Percentiles rank a stretch among this genome's conserved stretches.
phyloP scores from a whole-genome alignment of 208 protist species.

The Angomonas ambiguus region DNA sequence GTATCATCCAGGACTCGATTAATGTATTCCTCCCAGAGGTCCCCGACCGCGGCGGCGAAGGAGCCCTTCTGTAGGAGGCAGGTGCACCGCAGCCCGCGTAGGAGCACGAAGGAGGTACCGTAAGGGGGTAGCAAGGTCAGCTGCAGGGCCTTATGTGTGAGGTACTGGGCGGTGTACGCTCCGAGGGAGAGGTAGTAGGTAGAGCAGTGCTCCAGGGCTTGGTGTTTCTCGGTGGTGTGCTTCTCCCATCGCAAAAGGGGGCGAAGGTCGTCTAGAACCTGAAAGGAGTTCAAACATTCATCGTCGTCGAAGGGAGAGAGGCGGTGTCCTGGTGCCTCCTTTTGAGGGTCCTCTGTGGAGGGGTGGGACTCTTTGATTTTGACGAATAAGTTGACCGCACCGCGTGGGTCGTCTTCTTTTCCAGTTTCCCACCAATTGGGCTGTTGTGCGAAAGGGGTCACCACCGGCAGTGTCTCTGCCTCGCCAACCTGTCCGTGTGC shows the following conservation, averaged over 20 bases:
- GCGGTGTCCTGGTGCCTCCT: too few species aligned
- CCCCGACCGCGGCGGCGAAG: slow-evolving; percentile 40
- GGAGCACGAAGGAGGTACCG: slow-evolving; percentile 53
- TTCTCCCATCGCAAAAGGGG: not conserved
- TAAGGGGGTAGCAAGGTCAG: slow-evolving; percentile 67
- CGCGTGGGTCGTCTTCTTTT: too few species aligned
- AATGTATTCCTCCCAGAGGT: slow-evolving; percentile 33
- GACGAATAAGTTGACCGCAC: too few species aligned
- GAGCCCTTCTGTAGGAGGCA: slow-evolving; percentile 60
- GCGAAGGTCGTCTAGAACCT: slow-evolving; percentile 9
- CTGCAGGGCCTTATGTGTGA: slow-evolving; percentile 83
- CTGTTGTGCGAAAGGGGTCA: not conserved
- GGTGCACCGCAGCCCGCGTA: slow-evolving; percentile 53
- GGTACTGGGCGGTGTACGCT: slow-evolving; percentile 42
- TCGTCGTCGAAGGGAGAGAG: too few species aligned
- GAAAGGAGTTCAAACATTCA: not conserved
- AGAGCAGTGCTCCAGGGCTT: slow-evolving; percentile 40
- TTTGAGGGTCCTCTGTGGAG: too few species aligned
- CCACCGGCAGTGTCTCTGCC: not conserved
- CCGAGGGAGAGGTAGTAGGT: slow-evolving; percentile 58
- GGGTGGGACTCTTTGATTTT: too few species aligned
- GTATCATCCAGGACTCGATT: slow-evolving; percentile 20
- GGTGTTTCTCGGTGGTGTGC: not conserved
- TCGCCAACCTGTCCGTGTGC: not conserved
- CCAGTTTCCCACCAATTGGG: not conserved